Evolutionary conservation across 176 grass and related monocot genomes (phyloP), one percentile per base, ranked within the genome.

Genomic region (Eleusine indica): DNA sequence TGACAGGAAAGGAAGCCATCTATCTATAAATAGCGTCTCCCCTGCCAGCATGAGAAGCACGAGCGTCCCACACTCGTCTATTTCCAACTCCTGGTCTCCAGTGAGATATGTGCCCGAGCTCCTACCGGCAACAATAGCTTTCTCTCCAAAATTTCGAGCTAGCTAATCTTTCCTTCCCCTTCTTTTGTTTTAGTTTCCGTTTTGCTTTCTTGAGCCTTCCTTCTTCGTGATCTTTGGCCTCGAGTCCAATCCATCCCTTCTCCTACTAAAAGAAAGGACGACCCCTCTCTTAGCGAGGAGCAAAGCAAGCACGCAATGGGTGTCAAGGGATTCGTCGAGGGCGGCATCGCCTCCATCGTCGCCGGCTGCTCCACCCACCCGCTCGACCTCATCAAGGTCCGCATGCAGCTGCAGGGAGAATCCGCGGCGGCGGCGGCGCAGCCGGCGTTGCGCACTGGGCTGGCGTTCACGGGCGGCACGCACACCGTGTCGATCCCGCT

Each of bases 381-480:
- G 49, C 90, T 97, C 60, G 95, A 97, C 84, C 90, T 97, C 4
- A 86, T 97, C 79, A 97, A 97, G 86, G 95, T 97, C 38, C 86
- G 95, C 9, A 94, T 97, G 95, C 95, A 97, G 86, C 90, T 97
- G n/a, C 95, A 97, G 77, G 95, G 95, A 0, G 95, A 97, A 51
- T 6, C 83, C 3, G 35, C 22, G 10, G 48, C 88, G 7, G 57
- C 57, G 7, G 7, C 57, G 1, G 56, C 60, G 0, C 73, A 67
- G 32, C 61, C 82, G 0, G 80, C 84, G 14, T 41, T 94, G 2
- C 90, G 92, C 12, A 90, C 95, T 15, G 90, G 92, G 40, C 85
- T 97, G 25, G 90, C 92, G 8, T 86, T 91, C 77, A 92, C 86
- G 9, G 77, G 64, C 0, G 80, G 71, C 12, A 42, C 78, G 74